These are phyloP conservation scores for Tuber borchii DNA, from an alignment of 495 filamentous ascomycete genomes.

Conservation along the genomic window DNA sequence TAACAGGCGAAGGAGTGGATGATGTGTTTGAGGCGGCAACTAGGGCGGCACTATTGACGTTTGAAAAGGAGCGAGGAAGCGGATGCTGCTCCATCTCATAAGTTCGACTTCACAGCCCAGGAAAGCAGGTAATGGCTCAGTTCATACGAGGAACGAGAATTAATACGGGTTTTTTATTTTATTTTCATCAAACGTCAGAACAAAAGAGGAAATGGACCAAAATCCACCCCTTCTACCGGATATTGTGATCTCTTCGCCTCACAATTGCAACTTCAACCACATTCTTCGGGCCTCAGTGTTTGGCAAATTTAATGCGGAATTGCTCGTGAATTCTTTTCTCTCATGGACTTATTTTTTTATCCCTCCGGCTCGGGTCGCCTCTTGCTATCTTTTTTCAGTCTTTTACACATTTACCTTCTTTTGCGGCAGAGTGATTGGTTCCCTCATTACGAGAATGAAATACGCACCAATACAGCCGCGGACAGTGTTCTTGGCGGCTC, in stretches of 20 bases:
- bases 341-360: background rate
- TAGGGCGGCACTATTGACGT: conserved; percentile 82
- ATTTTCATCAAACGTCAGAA: background rate
- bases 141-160: background rate
- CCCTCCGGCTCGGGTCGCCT: background rate
- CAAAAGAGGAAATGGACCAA: background rate
- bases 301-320: background rate
- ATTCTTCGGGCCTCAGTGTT: background rate
- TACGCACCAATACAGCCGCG: background rate
- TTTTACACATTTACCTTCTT: background rate
- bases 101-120: conserved; percentile 38
- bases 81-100: conserved; percentile 92
- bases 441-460: background rate
- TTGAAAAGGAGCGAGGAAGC: conserved; percentile 74
- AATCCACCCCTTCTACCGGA: background rate
- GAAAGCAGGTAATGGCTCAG: background rate
- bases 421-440: background rate
- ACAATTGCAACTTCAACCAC: background rate
- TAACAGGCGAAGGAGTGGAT: conserved; percentile 97
- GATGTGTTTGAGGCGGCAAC: conserved; percentile 99
- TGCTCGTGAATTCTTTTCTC: background rate
- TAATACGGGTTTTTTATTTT: background rate
- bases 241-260: background rate
- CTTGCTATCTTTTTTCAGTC: background rate
- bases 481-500: background rate